A percentile compares a stretch with the other conserved stretches of the same genome.
These are phyloP conservation scores for Vitrella brassicaformis DNA, from an alignment of 73 alveolate genomes.

Conservation along the genomic window DNA sequence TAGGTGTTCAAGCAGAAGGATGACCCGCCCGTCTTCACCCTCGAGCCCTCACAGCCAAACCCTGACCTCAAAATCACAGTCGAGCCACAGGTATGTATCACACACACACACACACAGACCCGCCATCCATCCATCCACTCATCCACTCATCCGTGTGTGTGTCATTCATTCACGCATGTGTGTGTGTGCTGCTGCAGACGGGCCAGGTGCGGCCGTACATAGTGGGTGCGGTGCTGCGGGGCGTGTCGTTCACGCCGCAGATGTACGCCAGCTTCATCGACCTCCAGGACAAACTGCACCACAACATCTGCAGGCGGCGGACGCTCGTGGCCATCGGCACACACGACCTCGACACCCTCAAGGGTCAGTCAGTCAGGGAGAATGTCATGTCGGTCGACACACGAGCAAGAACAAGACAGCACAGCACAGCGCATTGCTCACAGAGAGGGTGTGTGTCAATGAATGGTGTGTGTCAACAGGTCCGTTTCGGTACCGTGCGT, in stretches of 20 bases:
- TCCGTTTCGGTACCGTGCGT: not conserved
- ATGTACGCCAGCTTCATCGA: constrained; percentile 61
- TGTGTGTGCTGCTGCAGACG: constrained; percentile 47
- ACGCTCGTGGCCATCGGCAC: constrained; percentile 64
- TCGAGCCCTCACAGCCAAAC: constrained; percentile 46
- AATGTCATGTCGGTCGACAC: no score
- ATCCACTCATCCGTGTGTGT: no score
- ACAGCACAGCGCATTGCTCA: no score
- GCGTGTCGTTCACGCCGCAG: constrained; percentile 45
- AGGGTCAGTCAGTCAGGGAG: no score
- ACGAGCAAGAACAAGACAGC: no score
- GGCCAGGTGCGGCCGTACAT: constrained; percentile 70
- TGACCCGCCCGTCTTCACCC: not conserved
- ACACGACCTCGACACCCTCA: constrained; percentile 90
- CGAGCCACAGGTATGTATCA: constrained; percentile 40
- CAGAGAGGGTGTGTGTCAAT: no score
- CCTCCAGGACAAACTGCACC: constrained; percentile 93
- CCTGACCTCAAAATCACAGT: constrained; percentile 22
- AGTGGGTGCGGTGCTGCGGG: constrained; percentile 72
- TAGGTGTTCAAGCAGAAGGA: not conserved
- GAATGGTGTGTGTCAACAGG: no score
- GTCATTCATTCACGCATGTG: no score
- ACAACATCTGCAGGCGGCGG: constrained; percentile 82
- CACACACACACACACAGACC: no score
- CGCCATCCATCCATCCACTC: no score